Conservation (phyloP, 1,139 yeast species). For the Candida sojae region DNA sequence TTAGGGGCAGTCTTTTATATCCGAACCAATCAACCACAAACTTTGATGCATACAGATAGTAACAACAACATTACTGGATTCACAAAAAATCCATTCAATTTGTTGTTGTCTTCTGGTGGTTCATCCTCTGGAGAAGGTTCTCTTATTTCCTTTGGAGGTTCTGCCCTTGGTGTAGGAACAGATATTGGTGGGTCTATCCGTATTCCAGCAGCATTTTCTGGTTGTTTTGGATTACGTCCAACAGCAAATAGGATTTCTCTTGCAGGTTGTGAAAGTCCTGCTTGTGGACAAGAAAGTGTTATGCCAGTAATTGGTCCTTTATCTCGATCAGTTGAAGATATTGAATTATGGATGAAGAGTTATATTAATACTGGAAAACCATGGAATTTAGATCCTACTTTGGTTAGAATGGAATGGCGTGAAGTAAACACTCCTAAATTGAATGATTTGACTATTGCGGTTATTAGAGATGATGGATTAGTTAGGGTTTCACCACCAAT, state of each 20-base stretch:
- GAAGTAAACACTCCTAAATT: conserved; percentile 47
- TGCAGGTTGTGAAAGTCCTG: conserved; percentile 45
- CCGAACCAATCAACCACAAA: conserved; percentile 50
- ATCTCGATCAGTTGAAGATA: conserved; percentile 61
- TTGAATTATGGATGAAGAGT: conserved; percentile 59
- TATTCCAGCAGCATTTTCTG: conserved; percentile 73
- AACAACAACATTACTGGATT: conserved; percentile 43
- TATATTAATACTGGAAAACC: conserved; percentile 67
- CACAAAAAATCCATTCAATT: conserved; percentile 41
- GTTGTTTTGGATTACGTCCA: conserved; percentile 69
- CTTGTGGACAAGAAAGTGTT: conserved; percentile 60
- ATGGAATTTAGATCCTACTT: conserved; percentile 62
- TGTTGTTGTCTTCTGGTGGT: conserved; percentile 53
- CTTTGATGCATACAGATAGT: conserved; percentile 50
- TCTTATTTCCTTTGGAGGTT: conserved; percentile 62
- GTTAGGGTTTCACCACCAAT: conserved; percentile 60
- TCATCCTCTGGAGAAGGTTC: conserved; percentile 83
- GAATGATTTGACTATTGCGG: conserved; percentile 35
- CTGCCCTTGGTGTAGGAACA: conserved; percentile 69
- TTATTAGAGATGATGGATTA: conserved; percentile 41
- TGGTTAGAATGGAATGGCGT: conserved; percentile 65
- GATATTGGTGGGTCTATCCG: conserved; percentile 83
- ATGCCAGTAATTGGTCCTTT: conserved; percentile 66
- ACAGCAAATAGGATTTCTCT: conserved; percentile 59
- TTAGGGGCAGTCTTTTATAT: conserved; percentile 67